Base-by-base conservation (phyloP, 768 basidiomycete species). In the Lepiota venenata region DNA sequence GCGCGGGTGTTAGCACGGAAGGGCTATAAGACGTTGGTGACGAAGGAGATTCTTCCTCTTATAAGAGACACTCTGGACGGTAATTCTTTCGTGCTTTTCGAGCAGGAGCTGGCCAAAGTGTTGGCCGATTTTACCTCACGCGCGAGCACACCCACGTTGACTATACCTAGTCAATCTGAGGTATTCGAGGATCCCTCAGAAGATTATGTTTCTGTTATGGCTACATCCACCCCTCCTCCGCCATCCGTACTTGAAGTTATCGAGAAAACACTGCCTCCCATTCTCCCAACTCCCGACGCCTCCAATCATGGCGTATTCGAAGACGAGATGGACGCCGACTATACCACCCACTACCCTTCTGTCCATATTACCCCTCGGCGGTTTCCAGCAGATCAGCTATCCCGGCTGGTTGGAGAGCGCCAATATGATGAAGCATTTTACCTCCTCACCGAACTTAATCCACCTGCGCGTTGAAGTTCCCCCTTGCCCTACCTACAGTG, bases 1-100 rank as follows among this genome's bases (percentile, higher is more conserved):
- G 79, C 74, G 16, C 50, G 73, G 41, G 64, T 73, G 3, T 68
- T 72, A n/a, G 75, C 76, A 2, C 64, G 69, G 15, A 83, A 80
- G 58, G 84, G 84, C 0, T 77, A 76, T 52, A 52, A 37, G 5
- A 5, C 39, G 14, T 35, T 69, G 6, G 62, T 69, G 9, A 35
- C 59, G 37, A 44, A 61, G 5, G 55, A 62, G 20, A 55, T 72
- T 47, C 32, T 67, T 9, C 70, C 72, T 9, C 22, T 66, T 10
- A 52, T 69, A 20, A 47, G 50, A 21, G 36, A 45, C 2, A 49
- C 16, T 59, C 29, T 58, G 53, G 18, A 56, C 48, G 27, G 15
- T 42, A 52, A 49, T 18, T 54, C 51, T 9, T 44, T 60, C 42
- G 41, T 56, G 12, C 44, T 49, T 9, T 60, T 71, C 18, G 50